A percentile compares a stretch with the other conserved stretches of the same genome.
Evolutionary conservation across 163 green algal genomes (phyloP).

Genomic region (Scenedesmus sp.): DNA sequence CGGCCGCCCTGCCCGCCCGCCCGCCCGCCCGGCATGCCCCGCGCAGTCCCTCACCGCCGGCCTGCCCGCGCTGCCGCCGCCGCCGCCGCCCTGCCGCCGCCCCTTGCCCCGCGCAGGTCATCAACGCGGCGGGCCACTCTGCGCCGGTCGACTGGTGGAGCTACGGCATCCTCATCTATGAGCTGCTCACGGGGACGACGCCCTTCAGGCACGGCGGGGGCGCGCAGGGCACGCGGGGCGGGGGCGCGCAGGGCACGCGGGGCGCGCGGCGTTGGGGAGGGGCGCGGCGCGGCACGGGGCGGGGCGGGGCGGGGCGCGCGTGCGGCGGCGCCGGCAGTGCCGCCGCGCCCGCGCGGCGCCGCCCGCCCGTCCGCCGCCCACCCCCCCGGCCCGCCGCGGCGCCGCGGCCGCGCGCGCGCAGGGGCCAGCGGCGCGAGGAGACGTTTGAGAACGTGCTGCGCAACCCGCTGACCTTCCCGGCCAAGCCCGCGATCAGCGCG

Average conservation of each 20-base stretch:
- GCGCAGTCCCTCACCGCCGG: too few species aligned
- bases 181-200: constrained; percentile 91
- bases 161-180: constrained; percentile 92
- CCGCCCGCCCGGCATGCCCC: too few species aligned
- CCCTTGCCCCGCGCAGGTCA: constrained; percentile 61
- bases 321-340: too few species aligned
- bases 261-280: too few species aligned
- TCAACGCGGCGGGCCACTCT: constrained; percentile 85
- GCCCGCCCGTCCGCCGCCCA: too few species aligned
- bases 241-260: too few species aligned
- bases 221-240: too few species aligned
- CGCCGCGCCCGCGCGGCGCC: too few species aligned
- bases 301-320: too few species aligned
- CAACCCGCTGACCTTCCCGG: constrained; percentile 64
- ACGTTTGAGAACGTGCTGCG: constrained; percentile 93
- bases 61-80: neutral
- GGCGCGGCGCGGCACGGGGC: neutral
- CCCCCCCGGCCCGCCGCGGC: too few species aligned
- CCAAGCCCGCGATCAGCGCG: constrained; percentile 62
- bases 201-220: constrained; percentile 86
- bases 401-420: neutral
- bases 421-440: constrained; percentile 75
- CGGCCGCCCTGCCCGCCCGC: too few species aligned
- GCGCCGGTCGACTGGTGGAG: constrained; percentile 91
- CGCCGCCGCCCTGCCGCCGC: neutral